Base-by-base conservation (phyloP, 306 rosid genomes). In the Potentilla sterilis region DNA sequence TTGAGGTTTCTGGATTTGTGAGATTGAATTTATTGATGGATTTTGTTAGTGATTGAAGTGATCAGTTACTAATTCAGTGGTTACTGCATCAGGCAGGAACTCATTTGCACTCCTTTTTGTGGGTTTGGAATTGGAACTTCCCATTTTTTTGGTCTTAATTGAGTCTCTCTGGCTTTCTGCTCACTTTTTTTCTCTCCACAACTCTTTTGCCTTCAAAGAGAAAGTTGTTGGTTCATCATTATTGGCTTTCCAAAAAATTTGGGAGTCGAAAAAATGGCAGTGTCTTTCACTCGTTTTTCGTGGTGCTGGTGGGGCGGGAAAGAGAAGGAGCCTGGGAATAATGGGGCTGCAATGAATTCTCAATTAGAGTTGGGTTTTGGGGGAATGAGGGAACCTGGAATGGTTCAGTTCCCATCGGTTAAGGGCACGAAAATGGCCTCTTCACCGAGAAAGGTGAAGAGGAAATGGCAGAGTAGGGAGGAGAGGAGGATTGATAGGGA, bases 301-400 rank as follows among this genome's bases (percentile, higher is more conserved):
- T 77, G 89, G 85, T 86, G 95, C 87, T 83, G 88, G 72, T 86
- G 91, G 89, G 84, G 93, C 78, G 85, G 91, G 80, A 94, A 90
- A 70, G 97, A 92, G 72, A 86, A 87, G 62, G 91, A 91, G 83
- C 78, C 91, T 0, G 81, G 72, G 73, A 73, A 88, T 43, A 85
- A 73, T 79, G 83, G 88, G 70, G 64, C 90, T 14, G 32, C 91
- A 19, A 13, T 80, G 70, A 89, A 81, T 78, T 78, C 94, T 78
- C 78, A 90, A 15, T 74, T 86, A 64, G 96, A 93, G 67, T 75
- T 75, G 84, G 89, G 91, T 28, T 85, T 78, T 78, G 75, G 86
- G 67, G 72, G 86, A 42, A 22, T 69, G 70, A 85, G 85, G 79
- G 93, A 93, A 51, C 72, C 83, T 38, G 98, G 89, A 80, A 73